These are phyloP conservation scores for Pseudocercospora pini-densiflorae DNA, from an alignment of 2,329 filamentous ascomycete species.

Conservation along the genomic window DNA sequence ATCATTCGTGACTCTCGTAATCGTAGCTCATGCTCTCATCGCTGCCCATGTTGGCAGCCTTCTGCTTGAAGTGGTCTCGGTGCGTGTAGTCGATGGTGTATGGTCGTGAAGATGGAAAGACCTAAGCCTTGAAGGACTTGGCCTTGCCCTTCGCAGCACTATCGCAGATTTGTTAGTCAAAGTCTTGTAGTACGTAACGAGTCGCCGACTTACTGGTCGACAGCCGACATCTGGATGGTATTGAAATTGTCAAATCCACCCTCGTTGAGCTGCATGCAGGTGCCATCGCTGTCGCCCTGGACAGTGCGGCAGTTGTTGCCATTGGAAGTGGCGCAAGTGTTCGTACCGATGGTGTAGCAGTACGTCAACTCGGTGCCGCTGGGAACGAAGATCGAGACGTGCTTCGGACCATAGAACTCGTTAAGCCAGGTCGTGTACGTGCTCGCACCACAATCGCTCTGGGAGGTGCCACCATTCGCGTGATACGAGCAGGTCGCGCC, in stretches of 20 bases:
- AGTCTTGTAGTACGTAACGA: no score
- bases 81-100: not conserved
- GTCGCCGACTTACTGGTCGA: not conserved
- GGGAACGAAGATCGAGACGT: slow-evolving; percentile 1
- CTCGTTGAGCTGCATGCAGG: slow-evolving; percentile 3
- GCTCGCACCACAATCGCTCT: not conserved
- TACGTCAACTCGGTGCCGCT: not conserved
- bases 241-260: not conserved
- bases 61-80: not conserved
- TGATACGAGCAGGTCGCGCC: not conserved
- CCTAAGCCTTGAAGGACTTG: not conserved
- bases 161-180: no score
- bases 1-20: not conserved
- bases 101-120: not conserved
- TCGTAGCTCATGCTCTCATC: not conserved
- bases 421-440: slow-evolving; percentile 1
- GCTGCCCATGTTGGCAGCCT: not conserved
- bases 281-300: not conserved
- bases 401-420: not conserved
- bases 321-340: not conserved
- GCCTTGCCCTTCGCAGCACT: not conserved
- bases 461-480: not conserved
- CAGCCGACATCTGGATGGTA: not conserved
- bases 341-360: not conserved
- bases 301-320: not conserved